Percentiles rank a stretch among this genome's conserved stretches.
Evolutionary conservation across 1,284 basidiomycete genomes (phyloP).

Genomic region (Leccinum pachyderme): DNA sequence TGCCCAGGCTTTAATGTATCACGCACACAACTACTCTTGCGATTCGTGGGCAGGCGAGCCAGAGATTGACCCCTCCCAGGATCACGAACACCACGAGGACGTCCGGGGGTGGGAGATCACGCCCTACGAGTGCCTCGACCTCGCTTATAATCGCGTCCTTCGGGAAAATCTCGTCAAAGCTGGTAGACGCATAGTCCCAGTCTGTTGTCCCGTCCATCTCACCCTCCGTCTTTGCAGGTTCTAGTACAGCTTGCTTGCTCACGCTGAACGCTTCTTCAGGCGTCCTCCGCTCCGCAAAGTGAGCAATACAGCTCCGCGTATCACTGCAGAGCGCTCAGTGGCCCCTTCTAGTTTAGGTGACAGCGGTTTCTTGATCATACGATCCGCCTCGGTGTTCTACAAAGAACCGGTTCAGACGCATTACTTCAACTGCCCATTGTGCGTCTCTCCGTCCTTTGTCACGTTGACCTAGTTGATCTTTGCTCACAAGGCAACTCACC

Average conservation of each 20-base stretch:
- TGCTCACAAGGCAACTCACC: constrained; percentile 56
- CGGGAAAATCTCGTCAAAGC: constrained; percentile 70
- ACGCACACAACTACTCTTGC: constrained; percentile 66
- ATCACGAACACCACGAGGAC: constrained; percentile 44
- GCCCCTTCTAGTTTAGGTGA: constrained; percentile 67
- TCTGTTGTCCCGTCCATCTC: neutral
- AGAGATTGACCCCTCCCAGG: constrained; percentile 52
- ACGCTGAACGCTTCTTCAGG: constrained; percentile 78
- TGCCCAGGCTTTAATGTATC: constrained; percentile 67
- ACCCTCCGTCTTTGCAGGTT: constrained; percentile 48
- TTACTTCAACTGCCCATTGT: constrained; percentile 76
- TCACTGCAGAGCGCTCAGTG: constrained; percentile 4
- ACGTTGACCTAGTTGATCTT: constrained; percentile 3
- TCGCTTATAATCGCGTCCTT: constrained; percentile 72
- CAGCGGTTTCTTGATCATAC: constrained; percentile 80
- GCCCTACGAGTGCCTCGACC: constrained; percentile 67
- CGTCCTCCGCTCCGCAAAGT: constrained; percentile 79
- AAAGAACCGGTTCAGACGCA: constrained; percentile 69
- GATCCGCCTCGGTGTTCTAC: constrained; percentile 64
- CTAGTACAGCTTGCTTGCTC: constrained; percentile 83
- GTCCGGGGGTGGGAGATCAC: constrained; percentile 71
- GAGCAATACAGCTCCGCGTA: constrained; percentile 24
- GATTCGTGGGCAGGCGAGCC: constrained; percentile 73
- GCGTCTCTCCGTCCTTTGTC: constrained; percentile 5
- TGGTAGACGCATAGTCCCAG: constrained; percentile 44